Evolutionary conservation across 1,139 yeast genomes (phyloP).

Genomic region (Sugiyamaella grinbergsii): DNA sequence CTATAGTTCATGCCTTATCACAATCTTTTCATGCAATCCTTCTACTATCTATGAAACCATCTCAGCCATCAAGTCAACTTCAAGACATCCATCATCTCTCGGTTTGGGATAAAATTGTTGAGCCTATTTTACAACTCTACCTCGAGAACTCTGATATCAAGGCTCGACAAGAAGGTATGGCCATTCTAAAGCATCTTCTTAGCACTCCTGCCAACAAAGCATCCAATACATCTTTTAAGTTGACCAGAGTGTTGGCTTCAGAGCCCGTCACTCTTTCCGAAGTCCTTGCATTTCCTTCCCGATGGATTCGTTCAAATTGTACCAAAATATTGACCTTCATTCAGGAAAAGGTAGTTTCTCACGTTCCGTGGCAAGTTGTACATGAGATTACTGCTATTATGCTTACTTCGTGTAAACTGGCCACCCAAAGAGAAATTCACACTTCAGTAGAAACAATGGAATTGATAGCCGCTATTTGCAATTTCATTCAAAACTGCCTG

Average conservation of each 20-base stretch:
- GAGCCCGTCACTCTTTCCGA: constrained; percentile 23
- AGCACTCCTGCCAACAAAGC: constrained; percentile 16
- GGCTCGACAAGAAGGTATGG: constrained; percentile 16
- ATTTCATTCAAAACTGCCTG: constrained; percentile 23
- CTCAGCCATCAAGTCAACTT: constrained; percentile 15
- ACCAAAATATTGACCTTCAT: constrained; percentile 21
- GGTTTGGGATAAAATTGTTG: constrained; percentile 26
- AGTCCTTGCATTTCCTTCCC: constrained; percentile 27
- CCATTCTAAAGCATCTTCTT: constrained; percentile 22
- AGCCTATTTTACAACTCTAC: constrained; percentile 22
- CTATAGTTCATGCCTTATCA: constrained; percentile 13
- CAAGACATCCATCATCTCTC: constrained; percentile 20
- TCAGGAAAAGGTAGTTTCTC: constrained; percentile 15
- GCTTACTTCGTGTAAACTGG: constrained; percentile 22
- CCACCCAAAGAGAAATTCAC: constrained; percentile 31
- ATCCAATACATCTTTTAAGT: constrained; percentile 8
- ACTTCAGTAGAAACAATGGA: constrained; percentile 31
- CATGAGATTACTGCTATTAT: constrained; percentile 22
- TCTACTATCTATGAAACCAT: constrained; percentile 21
- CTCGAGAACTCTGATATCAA: constrained; percentile 11
- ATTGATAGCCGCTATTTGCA: constrained; percentile 29
- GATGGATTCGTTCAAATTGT: constrained; percentile 28
- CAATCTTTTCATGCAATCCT: constrained; percentile 20
- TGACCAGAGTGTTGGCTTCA: constrained; percentile 14
- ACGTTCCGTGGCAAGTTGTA: constrained; percentile 21